These are phyloP conservation scores for Pinus taeda DNA, from an alignment of 75 land plant species.

Conservation along the genomic window DNA sequence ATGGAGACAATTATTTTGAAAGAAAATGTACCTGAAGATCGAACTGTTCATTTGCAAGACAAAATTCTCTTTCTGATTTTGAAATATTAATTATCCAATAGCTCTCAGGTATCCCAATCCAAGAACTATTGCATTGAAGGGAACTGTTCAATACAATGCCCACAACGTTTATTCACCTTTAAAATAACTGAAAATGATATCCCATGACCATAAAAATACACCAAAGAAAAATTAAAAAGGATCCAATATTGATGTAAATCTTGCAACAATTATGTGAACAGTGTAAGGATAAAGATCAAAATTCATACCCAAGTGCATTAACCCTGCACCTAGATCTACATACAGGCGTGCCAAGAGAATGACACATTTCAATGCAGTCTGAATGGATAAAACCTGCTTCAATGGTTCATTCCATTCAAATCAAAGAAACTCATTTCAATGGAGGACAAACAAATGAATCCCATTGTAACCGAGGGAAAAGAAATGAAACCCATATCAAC, in stretches of 20 bases:
- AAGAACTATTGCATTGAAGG: constrained; percentile 48
- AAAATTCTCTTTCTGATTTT: no score
- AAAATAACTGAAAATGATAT: not conserved
- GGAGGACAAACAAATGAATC: not conserved
- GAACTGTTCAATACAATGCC: constrained; percentile 22
- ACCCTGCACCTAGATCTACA: no score
- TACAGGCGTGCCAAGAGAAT: no score
- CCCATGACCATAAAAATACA: not conserved
- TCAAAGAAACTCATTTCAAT: not conserved
- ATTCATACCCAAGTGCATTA: no score
- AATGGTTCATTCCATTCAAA: not conserved
- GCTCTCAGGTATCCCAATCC: constrained; percentile 39
- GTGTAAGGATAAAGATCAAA: not conserved
- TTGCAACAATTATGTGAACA: not conserved
- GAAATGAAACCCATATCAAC: not conserved
- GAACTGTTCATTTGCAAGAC: no score
- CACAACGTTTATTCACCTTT: not conserved
- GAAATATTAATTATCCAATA: no score
- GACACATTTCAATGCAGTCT: no score
- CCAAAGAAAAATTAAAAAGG: not conserved
- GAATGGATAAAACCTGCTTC: not conserved
- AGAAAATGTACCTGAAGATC: no score
- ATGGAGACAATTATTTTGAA: no score
- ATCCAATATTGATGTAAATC: not conserved
- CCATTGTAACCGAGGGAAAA: not conserved